Conservation (phyloP, 495 filamentous ascomycete genomes). For the Halenospora varia region DNA sequence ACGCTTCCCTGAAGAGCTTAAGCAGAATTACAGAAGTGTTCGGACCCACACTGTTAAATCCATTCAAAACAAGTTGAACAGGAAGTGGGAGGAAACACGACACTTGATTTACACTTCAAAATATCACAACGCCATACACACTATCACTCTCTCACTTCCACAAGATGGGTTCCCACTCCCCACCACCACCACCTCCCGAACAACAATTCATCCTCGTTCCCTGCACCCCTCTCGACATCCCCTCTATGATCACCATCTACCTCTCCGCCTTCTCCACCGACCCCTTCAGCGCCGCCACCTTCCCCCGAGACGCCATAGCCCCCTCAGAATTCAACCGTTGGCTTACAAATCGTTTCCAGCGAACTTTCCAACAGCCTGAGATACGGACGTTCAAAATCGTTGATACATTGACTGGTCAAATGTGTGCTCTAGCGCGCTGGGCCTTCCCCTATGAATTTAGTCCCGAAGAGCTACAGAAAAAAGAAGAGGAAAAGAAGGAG, state of each 20-base stretch:
- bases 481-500: slow-evolving; percentile 7
- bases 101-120: too few relatives aligned
- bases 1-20: too few relatives aligned
- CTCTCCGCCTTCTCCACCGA: slow-evolving; percentile 19
- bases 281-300: slow-evolving; percentile 7
- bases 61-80: too few relatives aligned
- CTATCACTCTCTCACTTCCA: not conserved
- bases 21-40: too few relatives aligned
- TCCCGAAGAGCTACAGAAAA: slow-evolving; percentile 13
- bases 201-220: slow-evolving; percentile 12
- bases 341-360: slow-evolving; percentile 8
- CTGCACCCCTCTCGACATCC: slow-evolving; percentile 16
- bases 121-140: too few relatives aligned
- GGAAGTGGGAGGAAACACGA: too few relatives aligned
- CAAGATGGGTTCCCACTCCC: slow-evolving; percentile 6
- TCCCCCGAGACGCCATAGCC: slow-evolving; percentile 1
- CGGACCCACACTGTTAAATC: too few relatives aligned
- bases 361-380: slow-evolving; percentile 10
- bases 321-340: slow-evolving; percentile 6
- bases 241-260: slow-evolving; percentile 15
- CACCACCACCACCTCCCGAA: too few relatives aligned
- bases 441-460: slow-evolving; percentile 11
- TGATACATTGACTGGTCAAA: slow-evolving; percentile 1
- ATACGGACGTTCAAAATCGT: slow-evolving; percentile 18
- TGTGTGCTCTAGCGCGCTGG: slow-evolving; percentile 17